phyloP scores from a whole-genome alignment of 129 eudicot species.

The Flaveria robusta region DNA sequence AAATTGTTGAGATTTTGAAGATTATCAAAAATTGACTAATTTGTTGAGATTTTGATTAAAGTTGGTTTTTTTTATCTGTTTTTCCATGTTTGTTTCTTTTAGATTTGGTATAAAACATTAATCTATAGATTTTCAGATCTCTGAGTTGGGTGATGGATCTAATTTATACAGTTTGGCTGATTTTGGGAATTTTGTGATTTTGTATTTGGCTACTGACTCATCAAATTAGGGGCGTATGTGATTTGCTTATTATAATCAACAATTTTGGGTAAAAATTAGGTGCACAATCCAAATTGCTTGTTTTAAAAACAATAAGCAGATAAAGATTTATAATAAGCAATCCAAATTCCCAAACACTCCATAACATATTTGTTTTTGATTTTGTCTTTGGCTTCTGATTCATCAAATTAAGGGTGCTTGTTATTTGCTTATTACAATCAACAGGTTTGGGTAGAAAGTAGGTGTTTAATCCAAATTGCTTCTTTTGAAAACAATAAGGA shows the following conservation, averaged over 20 bases:
- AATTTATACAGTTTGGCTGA: constrained; percentile 14
- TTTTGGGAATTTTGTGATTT: background rate
- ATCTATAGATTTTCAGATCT: constrained; percentile 31
- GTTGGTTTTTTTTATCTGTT: background rate
- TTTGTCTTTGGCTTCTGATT: background rate
- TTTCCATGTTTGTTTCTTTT: constrained; percentile 9
- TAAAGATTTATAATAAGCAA: background rate
- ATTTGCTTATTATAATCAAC: background rate
- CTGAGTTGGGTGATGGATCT: constrained; percentile 16
- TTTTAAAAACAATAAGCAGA: background rate
- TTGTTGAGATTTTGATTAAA: constrained; percentile 11
- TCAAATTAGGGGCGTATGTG: background rate
- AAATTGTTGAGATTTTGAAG: constrained; percentile 10
- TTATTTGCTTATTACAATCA: constrained; percentile 1
- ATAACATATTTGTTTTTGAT: constrained; percentile 16
- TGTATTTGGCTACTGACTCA: background rate
- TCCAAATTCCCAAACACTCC: background rate
- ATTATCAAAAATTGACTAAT: background rate
- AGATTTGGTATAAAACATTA: background rate
- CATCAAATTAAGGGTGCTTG: background rate
- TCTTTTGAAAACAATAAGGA: background rate
- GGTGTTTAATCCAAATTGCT: background rate
- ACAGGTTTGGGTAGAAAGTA: background rate
- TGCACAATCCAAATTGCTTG: background rate
- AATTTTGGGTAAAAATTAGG: background rate